These are phyloP conservation scores for Podaxis pistillaris DNA, from an alignment of 768 basidiomycete genomes.

Conservation along the genomic window DNA sequence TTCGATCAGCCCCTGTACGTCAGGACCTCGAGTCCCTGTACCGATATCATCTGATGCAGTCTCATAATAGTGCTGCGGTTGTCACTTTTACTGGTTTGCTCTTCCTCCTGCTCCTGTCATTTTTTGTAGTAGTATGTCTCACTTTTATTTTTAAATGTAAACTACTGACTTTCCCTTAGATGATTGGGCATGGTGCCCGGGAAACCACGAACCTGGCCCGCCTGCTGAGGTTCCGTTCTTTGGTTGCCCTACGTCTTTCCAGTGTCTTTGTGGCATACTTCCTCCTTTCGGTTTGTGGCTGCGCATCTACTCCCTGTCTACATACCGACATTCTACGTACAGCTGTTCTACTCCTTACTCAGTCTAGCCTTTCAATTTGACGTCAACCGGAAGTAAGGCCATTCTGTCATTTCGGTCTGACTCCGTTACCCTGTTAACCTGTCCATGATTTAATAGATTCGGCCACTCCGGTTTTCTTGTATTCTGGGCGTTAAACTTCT, in stretches of 20 bases:
- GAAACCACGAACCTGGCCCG: conserved; percentile 28
- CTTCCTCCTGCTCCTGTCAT: conserved; percentile 46
- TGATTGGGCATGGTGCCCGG: conserved; percentile 29
- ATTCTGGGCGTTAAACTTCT: conserved; percentile 67
- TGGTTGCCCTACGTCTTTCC: conserved; percentile 30
- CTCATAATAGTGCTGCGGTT: conserved; percentile 41
- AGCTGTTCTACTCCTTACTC: conserved; percentile 60
- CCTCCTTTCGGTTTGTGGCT: conserved; percentile 31
- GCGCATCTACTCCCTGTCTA: not conserved
- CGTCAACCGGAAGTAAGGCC: conserved; percentile 44
- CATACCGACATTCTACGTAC: not conserved
- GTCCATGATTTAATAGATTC: conserved; percentile 30
- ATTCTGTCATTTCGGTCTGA: not conserved
- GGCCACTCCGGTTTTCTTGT: conserved; percentile 54
- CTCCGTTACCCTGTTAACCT: not conserved
- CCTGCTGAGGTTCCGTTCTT: conserved; percentile 24
- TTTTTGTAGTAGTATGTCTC: conserved; percentile 39
- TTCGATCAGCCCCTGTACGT: conserved; percentile 60
- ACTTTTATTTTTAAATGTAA: not conserved
- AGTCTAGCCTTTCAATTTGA: conserved; percentile 60
- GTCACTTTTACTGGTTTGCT: conserved; percentile 55
- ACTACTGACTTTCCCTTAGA: conserved; percentile 20
- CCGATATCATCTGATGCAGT: not conserved
- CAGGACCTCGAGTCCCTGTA: not conserved
- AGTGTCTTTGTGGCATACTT: conserved; percentile 33